Base-by-base conservation (phyloP, 75 land plant species). In the Picea sitchensis region DNA sequence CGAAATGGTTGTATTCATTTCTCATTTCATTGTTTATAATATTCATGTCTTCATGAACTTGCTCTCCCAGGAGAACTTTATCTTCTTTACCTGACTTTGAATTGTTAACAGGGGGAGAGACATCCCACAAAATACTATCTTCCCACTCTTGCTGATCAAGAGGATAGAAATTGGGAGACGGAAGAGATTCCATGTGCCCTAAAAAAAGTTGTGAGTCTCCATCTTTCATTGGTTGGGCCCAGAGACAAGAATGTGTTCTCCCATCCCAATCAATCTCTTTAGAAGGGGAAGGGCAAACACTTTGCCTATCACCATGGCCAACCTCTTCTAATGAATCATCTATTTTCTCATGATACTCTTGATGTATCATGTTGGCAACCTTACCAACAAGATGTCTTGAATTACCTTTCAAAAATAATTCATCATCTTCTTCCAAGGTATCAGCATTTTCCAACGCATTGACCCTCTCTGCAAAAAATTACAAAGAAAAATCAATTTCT, bases 81-180 rank as follows among this genome's bases (percentile, higher is more conserved):
- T 83, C 68, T 21, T 57, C 56, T 38, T 76, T 82, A 87, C 15
- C 76, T 65, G 76, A 73, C 61, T 59, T 83, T 6, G 78, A 64
- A 76, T 32, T 34, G 59, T 81, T 78, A 14, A 14, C 3, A 12
- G 61, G 20, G 2, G 88, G 79, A 63, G 91, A 86, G 69, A 82
- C 77, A 68, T 86, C 94, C 99, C 99, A 98, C 31, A 98, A 58
- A 68, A 98, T 98, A 17, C 56, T 56, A 15, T 87, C 86, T 81
- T 95, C 99, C 99, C 99, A 98, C 60, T 95, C 89, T 75, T 86
- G 79, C 71, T 98, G 96, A 84, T 95, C 99, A 76, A 98, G 80
- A 59, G 90, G 90, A 77, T 88, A 87, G 79, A 88, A 84, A 77
- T 79, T 75, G 21, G 90, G 85, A 15, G 62, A 82, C 9, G 74